phyloP scores from a whole-genome alignment of 1,284 basidiomycete genomes.

The Salmacisia buchloeana region DNA sequence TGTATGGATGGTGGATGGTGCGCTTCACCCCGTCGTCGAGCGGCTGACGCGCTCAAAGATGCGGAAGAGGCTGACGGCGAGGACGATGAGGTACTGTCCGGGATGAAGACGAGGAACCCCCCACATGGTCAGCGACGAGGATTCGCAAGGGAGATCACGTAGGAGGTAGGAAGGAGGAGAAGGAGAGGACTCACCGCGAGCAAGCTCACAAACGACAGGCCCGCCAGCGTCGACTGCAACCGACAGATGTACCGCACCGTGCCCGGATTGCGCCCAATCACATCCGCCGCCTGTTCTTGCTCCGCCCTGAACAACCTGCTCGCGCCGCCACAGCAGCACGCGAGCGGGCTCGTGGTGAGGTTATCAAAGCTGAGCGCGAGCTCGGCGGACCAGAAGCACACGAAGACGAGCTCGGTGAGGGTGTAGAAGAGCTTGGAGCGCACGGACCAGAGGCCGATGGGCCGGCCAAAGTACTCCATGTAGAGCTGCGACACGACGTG shows the following conservation, averaged over 20 bases:
- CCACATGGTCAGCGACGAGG: neutral
- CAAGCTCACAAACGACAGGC: slow-evolving; percentile 56
- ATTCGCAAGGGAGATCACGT: neutral
- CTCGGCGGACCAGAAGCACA: slow-evolving; percentile 85
- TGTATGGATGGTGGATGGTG: too few species aligned
- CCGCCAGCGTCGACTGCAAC: slow-evolving; percentile 50
- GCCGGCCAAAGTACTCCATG: slow-evolving; percentile 77
- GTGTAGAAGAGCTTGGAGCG: slow-evolving; percentile 44
- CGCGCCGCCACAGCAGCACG: slow-evolving; percentile 56
- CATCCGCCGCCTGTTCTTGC: slow-evolving; percentile 42
- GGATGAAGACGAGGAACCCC: neutral
- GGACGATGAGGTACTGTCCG: neutral
- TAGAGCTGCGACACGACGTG: slow-evolving; percentile 63
- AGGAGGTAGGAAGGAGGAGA: neutral
- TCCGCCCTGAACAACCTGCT: slow-evolving; percentile 57
- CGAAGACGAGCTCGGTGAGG: slow-evolving; percentile 64
- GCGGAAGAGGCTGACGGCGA: slow-evolving; percentile 10
- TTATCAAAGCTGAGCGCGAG: slow-evolving; percentile 82
- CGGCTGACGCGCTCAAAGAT: slow-evolving; percentile 12
- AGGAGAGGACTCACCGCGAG: slow-evolving; percentile 30
- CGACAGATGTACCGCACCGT: slow-evolving; percentile 59
- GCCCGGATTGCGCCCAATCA: slow-evolving; percentile 24
- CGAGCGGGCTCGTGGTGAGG: slow-evolving; percentile 77
- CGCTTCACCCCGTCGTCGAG: neutral
- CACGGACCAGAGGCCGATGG: slow-evolving; percentile 74